Evolutionary conservation across 257 asterid genomes (phyloP).

Genomic region (Ajuga chamaepitys): DNA sequence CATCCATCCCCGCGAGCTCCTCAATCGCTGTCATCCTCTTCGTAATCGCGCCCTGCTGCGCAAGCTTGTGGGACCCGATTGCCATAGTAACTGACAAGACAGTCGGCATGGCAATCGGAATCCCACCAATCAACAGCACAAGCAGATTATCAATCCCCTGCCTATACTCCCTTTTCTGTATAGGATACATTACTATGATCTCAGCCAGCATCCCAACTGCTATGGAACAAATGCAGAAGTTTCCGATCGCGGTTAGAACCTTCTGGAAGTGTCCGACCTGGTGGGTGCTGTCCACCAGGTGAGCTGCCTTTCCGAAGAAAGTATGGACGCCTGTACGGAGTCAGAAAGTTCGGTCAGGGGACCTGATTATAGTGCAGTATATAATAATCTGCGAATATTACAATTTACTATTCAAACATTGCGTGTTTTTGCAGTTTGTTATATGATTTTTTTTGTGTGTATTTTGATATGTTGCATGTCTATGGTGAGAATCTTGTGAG

Average conservation of each 20-base stretch:
- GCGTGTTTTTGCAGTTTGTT: no score
- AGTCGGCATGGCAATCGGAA: constrained; percentile 97
- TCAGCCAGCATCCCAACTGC: constrained; percentile 71
- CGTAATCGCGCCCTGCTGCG: constrained; percentile 93
- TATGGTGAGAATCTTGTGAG: no score
- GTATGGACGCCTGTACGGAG: constrained; percentile 98
- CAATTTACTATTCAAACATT: no score
- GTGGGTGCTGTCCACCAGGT: constrained; percentile 89
- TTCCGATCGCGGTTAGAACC: constrained; percentile 84
- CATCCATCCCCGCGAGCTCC: constrained; percentile 97
- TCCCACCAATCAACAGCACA: constrained; percentile 85
- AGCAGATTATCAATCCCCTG: constrained; percentile 81
- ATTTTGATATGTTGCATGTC: no score
- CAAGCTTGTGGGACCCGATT: constrained; percentile 85
- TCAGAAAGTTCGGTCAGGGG: no score
- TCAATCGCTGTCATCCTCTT: constrained; percentile 98
- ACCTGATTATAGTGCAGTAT: no score
- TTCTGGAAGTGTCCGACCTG: constrained; percentile 95
- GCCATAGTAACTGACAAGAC: constrained; percentile 95
- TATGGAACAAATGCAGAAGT: constrained; percentile 91
- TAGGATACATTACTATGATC: constrained; percentile 85
- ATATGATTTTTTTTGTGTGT: no score
- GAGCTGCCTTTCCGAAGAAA: constrained; percentile 96
- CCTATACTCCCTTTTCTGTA: constrained; percentile 70
- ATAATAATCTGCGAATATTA: no score